Evolutionary conservation across 2,329 filamentous ascomycete genomes (phyloP), one percentile per base, ranked within the genome.

Genomic region (Aplosporella prunicola): DNA sequence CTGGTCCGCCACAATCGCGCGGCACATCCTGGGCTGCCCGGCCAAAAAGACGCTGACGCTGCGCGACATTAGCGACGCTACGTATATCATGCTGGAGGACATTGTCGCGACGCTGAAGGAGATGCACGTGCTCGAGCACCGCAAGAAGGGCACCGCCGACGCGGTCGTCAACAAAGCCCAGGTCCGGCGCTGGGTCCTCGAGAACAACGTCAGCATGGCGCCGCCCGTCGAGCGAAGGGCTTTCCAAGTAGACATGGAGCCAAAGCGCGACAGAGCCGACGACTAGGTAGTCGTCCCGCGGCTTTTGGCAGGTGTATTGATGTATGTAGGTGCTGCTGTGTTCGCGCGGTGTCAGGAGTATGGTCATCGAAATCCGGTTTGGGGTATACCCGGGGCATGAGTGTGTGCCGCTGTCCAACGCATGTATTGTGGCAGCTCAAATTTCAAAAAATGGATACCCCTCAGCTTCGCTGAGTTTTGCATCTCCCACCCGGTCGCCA

Each of bases 41-140:
- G 52, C 59, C 9, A 70, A 64, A 47, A 68, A 67, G 48, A 64
- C 57, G 25, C 60, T 87, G 36, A 80, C 80, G 9, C 66, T 93
- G 9, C 71, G 77, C 32, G 74, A 82, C 40, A 80, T 89, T 51
- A 84, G 83, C 36, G 66, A 74, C 32, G 77, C 74, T 25, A 94
- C 87, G 1, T 93, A 84, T 67, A 93, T 96, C 57, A 68, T 81
- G 39, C 72, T 74, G 0, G 89, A 95, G 28, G 89, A 96, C 60
- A 85, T 89, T 41, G 72, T 93, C 28, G 68, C 68, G 1, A 78
- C 86, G 16, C 64, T 95, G 37, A 76, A 82, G 43, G 79, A 85
- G 41, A 94, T 95, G 85, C 78, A 30, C n/a, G 38, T 40, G 1
- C 16, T 40, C 9, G 38, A 40, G 17, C 38, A 32, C 24, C 26